Evolutionary conservation across 139 green algal species (phyloP).

Genomic region (Coelastrella sp.): DNA sequence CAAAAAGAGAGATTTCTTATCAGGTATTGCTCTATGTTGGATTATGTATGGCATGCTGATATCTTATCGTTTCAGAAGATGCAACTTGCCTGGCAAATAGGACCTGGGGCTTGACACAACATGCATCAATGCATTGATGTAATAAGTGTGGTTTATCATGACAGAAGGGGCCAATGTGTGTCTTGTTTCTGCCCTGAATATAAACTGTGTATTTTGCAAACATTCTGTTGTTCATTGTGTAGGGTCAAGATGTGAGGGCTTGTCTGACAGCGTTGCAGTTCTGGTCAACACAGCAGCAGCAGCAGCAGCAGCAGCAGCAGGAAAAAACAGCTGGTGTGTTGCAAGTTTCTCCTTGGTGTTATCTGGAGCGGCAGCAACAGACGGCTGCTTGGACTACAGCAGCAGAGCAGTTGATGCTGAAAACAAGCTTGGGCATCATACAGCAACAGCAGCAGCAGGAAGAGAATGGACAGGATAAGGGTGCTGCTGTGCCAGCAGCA

Average conservation of each 20-base stretch:
- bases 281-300: slow-evolving; percentile 10
- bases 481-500: not conserved
- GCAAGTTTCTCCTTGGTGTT: slow-evolving; percentile 10
- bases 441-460: not conserved
- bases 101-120: too few species aligned
- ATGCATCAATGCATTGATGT: too few species aligned
- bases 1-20: not conserved
- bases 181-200: too few species aligned
- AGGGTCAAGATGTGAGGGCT: slow-evolving; percentile 22
- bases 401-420: not conserved
- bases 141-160: too few species aligned
- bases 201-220: not conserved
- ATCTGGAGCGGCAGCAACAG: slow-evolving; percentile 21
- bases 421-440: not conserved
- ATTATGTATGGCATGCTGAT: too few species aligned
- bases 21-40: not conserved
- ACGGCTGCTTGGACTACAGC: not conserved
- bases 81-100: too few species aligned
- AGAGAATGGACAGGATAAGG: not conserved
- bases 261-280: slow-evolving; percentile 40
- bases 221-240: not conserved
- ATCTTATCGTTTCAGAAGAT: too few species aligned
- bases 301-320: slow-evolving; percentile 26
- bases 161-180: too few species aligned
- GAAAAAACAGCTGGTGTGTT: not conserved